Conservation (phyloP, 108 stramenopile genomes). For the Fistulifera pelliculosa region DNA sequence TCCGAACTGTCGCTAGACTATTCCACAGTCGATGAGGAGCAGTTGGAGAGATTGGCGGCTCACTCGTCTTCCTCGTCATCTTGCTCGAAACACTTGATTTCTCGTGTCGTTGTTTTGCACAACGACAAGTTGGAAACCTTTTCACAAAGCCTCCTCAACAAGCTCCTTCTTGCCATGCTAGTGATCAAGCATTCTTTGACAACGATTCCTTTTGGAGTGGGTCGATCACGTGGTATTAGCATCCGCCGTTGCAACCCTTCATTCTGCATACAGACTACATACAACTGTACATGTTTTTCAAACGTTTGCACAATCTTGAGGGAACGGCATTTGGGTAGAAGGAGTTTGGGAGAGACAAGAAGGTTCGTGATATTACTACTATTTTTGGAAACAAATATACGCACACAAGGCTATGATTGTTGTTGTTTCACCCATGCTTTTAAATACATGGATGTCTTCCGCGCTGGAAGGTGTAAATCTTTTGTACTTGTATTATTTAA, state of each 20-base stretch:
- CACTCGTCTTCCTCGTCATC: slow-evolving; percentile 20
- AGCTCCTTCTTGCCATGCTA: slow-evolving; percentile 13
- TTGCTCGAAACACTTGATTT: slow-evolving; percentile 48
- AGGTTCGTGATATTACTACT: too few species aligned
- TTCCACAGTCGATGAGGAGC: slow-evolving; percentile 17
- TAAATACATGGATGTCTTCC: too few species aligned
- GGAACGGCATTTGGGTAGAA: too few species aligned
- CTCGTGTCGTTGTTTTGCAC: slow-evolving; percentile 68
- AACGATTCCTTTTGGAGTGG: slow-evolving; percentile 89
- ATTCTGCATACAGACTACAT: slow-evolving; percentile 2
- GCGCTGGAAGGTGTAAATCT: too few species aligned
- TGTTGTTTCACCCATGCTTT: too few species aligned
- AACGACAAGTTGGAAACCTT: slow-evolving; percentile 76
- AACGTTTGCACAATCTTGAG: too few species aligned
- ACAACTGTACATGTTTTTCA: too few species aligned
- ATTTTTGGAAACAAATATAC: too few species aligned
- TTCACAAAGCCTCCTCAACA: slow-evolving; percentile 18
- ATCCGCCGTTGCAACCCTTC: neutral
- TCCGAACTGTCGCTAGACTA: slow-evolving; percentile 35
- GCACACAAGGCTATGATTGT: too few species aligned
- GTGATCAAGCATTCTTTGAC: slow-evolving; percentile 65
- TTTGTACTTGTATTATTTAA: too few species aligned
- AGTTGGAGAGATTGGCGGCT: slow-evolving; percentile 21
- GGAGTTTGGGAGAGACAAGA: too few species aligned
- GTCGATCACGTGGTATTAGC: slow-evolving; percentile 83